These are phyloP conservation scores for Coemansia sp. DNA, from an alignment of 192 early-diverging fungal species.

Conservation along the genomic window DNA sequence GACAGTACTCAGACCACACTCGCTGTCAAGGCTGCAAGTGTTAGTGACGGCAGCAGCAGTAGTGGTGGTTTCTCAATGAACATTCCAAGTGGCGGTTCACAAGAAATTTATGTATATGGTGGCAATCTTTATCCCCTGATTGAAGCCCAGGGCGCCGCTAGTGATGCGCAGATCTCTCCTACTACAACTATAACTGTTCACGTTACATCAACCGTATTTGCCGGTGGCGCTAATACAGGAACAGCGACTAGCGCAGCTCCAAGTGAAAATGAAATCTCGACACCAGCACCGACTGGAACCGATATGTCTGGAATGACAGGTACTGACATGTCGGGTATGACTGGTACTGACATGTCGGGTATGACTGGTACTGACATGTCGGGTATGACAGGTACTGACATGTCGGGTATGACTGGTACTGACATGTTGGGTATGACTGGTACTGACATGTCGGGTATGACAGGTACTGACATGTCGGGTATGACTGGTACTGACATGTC, in stretches of 20 bases:
- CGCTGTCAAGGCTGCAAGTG: not conserved
- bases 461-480: too few species aligned
- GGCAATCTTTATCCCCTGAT: constrained; percentile 29
- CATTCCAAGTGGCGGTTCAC: constrained; percentile 4
- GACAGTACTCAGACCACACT: not conserved
- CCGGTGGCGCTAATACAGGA: not conserved
- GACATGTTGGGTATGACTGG: too few species aligned
- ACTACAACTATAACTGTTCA: constrained; percentile 10
- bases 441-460: too few species aligned
- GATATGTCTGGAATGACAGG: not conserved
- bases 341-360: too few species aligned
- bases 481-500: too few species aligned
- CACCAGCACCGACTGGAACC: not conserved
- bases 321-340: not conserved
- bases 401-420: too few species aligned
- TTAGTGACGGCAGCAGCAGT: too few species aligned
- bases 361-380: too few species aligned
- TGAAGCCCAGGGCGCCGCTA: not conserved
- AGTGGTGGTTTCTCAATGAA: constrained; percentile 13
- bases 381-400: too few species aligned
- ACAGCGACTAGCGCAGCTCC: not conserved
- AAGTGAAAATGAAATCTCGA: not conserved
- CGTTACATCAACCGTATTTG: not conserved
- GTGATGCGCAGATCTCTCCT: not conserved
- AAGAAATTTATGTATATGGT: constrained; percentile 19